A percentile compares a stretch with the other conserved stretches of the same genome.
phyloP scores from a whole-genome alignment of 768 basidiomycete species.

The Amanita rubescens region DNA sequence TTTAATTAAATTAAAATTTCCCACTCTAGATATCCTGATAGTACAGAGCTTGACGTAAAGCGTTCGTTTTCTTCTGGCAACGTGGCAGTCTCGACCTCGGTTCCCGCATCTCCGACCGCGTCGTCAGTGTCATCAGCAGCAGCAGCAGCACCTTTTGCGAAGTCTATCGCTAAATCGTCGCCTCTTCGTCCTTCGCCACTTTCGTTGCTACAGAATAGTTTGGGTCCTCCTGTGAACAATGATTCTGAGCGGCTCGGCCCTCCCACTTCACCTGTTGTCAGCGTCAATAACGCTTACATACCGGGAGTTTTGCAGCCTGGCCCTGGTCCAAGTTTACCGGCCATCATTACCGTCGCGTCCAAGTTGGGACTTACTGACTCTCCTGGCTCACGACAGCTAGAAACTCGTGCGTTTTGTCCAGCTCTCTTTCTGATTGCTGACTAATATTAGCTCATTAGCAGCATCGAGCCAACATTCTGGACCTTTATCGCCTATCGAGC shows the following conservation, averaged over 20 bases:
- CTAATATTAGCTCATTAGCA: background rate
- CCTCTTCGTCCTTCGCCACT: conserved; percentile 34
- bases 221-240: conserved; percentile 5
- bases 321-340: background rate
- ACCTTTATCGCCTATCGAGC: conserved; percentile 7
- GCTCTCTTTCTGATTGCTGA: background rate
- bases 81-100: background rate
- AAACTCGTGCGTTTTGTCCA: background rate
- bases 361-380: background rate
- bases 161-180: conserved; percentile 16
- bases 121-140: conserved; percentile 11
- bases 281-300: background rate
- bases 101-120: conserved; percentile 12
- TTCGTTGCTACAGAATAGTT: conserved; percentile 33
- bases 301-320: background rate
- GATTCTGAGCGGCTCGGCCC: conserved; percentile 1
- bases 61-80: conserved; percentile 14
- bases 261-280: conserved; percentile 23
- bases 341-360: background rate
- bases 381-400: background rate
- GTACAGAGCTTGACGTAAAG: conserved; percentile 12
- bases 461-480: conserved; percentile 8
- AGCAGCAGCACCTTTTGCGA: background rate
- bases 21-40: background rate
- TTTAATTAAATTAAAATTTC: background rate